Evolutionary conservation across 805 yeast species (phyloP), one percentile per base, ranked within the genome.

Genomic region (Sugiyamaella americana): DNA sequence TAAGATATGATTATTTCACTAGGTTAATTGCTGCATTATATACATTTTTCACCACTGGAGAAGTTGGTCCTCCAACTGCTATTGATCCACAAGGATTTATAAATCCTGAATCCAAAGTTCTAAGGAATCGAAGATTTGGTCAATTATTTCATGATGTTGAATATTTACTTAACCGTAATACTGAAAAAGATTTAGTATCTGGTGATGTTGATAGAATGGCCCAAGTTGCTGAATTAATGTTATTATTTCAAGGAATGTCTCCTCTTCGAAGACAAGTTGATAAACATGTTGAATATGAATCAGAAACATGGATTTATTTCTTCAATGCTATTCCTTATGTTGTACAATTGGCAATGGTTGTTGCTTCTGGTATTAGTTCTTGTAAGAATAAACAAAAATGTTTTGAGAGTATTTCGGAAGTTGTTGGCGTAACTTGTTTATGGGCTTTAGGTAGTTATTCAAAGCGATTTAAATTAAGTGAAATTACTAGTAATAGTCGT

Each of bases 251-350:
- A 62, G 89, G 95, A 2, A 73, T 79, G 40, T 85, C 93, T 1
- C 80, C 84, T 0, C 67, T 87, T 56, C 75, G 72, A 51, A 72
- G 98, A 49, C 96, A 87, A 58, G 78, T 79, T 3, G 71, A 75
- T 4, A 82, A 78, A 49, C 98, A 91, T 62, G 88, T 91, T 6
- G 96, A 89, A 60, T 93, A 84, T 61, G 98, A 91, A 60, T 81
- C 80, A 39, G 86, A 85, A 26, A 91, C 86, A 43, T 93, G 89
- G 71, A 75, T 82, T 1, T 75, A 79, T 1, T 82, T 74, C 57
- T 83, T 83, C 61, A 83, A 82, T 51, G 78, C 83, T 1, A 63
- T 81, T 49, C 81, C 85, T 45, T 84, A 80, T 2, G 72, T 86
- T 0, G 73, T 82, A 6, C 82, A 83, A 47, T 60, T 69, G 1